These are phyloP conservation scores for Chaetomiaceae sp. DNA, from an alignment of 2,329 filamentous ascomycete genomes.

Conservation along the genomic window DNA sequence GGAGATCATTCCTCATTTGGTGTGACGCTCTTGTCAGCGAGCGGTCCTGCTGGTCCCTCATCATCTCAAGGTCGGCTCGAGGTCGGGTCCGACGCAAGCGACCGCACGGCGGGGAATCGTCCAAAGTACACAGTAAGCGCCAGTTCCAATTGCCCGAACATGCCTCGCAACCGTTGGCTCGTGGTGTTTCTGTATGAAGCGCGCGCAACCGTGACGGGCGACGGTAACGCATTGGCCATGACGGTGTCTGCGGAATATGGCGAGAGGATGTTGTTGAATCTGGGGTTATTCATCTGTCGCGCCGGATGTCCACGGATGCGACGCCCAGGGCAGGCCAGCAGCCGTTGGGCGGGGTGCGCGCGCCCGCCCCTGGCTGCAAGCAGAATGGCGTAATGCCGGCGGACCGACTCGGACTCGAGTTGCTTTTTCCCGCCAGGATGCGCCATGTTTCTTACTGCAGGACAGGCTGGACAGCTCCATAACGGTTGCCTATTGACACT, in stretches of 20 bases:
- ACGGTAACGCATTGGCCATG: neutral
- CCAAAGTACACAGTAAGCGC: slow-evolving; percentile 16
- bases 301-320: no score
- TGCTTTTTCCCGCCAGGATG: no score
- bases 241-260: no score
- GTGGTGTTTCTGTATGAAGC: neutral
- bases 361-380: neutral
- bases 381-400: slow-evolving; percentile 3
- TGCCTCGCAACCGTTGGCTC: neutral
- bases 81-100: neutral
- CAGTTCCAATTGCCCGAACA: neutral
- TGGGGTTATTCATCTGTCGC: no score
- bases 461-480: no score
- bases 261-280: neutral
- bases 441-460: no score
- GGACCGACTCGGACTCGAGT: neutral
- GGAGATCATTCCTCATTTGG: slow-evolving; percentile 1
- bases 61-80: no score
- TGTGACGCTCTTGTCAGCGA: slow-evolving; percentile 13
- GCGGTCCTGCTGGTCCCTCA: neutral
- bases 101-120: neutral
- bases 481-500: no score
- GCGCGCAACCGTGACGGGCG: neutral
- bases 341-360: neutral
- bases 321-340: neutral